Base-by-base conservation (phyloP, 2,329 filamentous ascomycete genomes). In the Claviceps maximensis region DNA sequence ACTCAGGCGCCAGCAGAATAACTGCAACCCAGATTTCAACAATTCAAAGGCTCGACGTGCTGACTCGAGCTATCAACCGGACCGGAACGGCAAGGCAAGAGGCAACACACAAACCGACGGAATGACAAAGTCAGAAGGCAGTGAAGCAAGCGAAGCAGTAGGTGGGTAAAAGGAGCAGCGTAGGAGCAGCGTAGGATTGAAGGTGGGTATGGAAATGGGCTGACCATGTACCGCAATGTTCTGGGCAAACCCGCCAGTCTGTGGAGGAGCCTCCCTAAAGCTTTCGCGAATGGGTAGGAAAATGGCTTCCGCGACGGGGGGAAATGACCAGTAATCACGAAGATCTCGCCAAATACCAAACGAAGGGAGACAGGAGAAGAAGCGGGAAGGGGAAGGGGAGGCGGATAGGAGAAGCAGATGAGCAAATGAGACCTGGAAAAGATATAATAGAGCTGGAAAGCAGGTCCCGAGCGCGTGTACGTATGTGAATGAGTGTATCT, bases 161-260 rank as follows among this genome's bases (percentile, higher is more conserved):
- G 59, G 65, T 61, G 63, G 63, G 58, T 60, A 62, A 60, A 56
- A 59, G 56, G 59, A 54, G 60, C 58, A 59, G 52, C 61, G 65
- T 64, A 59, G 56, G 59, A 54, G 29, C 42, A 45, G 42, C 42
- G 42, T 45, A 60, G 63, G 65, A 67, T 64, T 60, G 58, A 56
- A 58, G 62, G 65, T 67, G 66, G 66, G 57, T 65, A 62, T 60
- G 57, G 55, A 54, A 65, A 51, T 60, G 59, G 63, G 62, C 64
- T 63, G 65, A 62, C 62, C 58, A 58, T 60, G 59, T 59, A 63
- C 49, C 45, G 25, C 44, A 23, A n/a, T 50, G 17, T 49, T 51
- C 29, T 40, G 40, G 15, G 42, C 40, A 52, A 42, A 53, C 27
- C 49, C 42, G 42, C 41, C 41, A 6, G 25, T 27, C 40, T 49